These are phyloP conservation scores for Hymenoscyphus fraxineus DNA, from an alignment of 2,329 filamentous ascomycete genomes.

Conservation along the genomic window DNA sequence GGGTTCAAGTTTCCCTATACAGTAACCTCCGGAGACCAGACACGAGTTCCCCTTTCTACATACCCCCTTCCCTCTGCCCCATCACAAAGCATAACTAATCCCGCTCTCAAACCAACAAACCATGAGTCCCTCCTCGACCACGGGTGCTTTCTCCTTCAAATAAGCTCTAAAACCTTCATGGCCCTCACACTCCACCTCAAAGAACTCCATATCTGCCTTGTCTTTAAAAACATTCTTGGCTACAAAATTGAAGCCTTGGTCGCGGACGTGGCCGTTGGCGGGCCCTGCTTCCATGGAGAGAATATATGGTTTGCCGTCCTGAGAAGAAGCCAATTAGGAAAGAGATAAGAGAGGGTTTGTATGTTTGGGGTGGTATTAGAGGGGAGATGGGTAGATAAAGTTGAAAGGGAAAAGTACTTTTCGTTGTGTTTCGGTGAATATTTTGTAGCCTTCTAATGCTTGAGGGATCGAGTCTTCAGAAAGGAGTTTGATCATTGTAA, in stretches of 20 bases:
- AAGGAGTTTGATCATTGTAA: constrained; percentile 19
- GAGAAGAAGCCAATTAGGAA: neutral
- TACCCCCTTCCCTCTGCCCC: neutral
- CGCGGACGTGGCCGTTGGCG: constrained; percentile 46
- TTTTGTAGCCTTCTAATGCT: constrained; percentile 18
- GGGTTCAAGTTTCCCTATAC: too few species aligned
- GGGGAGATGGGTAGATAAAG: too few species aligned
- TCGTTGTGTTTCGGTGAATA: constrained; percentile 18
- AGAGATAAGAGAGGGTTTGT: neutral
- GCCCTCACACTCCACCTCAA: constrained; percentile 52
- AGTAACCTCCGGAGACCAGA: too few species aligned
- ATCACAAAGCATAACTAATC: constrained; percentile 4
- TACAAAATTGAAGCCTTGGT: constrained; percentile 51
- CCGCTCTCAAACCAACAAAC: constrained; percentile 20
- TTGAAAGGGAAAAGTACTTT: constrained; percentile 7
- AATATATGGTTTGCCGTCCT: constrained; percentile 58
- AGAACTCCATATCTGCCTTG: constrained; percentile 56
- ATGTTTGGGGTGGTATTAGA: too few species aligned
- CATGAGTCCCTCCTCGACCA: constrained; percentile 20
- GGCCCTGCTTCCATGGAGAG: constrained; percentile 44
- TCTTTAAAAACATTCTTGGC: constrained; percentile 50
- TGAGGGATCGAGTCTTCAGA: constrained; percentile 7
- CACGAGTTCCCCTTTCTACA: neutral
- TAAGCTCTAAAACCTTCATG: constrained; percentile 46
- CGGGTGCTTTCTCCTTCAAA: constrained; percentile 19